A percentile compares a stretch with the other conserved stretches of the same genome.
phyloP scores from a whole-genome alignment of 805 yeast species.

The Tetrapisispora phaffii region DNA sequence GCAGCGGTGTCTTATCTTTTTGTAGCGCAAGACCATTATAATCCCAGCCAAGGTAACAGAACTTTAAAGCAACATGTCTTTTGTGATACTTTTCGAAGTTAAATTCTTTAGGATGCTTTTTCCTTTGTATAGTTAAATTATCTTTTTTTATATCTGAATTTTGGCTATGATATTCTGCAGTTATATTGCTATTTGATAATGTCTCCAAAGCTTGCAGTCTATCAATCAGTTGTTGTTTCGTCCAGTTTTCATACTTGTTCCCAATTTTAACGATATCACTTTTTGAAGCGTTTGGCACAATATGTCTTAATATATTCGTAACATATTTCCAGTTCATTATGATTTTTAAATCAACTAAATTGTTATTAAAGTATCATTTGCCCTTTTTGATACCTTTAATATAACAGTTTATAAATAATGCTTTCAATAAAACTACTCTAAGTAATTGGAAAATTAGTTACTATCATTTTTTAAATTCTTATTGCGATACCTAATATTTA shows the following conservation, averaged over 20 bases:
- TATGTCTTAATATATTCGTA: not conserved
- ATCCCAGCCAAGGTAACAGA: constrained; percentile 90
- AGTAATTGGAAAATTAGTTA: no score
- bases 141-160: not conserved
- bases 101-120: constrained; percentile 36
- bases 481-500: no score
- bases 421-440: no score
- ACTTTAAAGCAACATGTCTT: constrained; percentile 67
- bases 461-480: no score
- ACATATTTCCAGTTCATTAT: not conserved
- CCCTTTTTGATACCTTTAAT: no score
- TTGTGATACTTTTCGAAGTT: constrained; percentile 56
- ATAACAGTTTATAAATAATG: no score
- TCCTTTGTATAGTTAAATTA: constrained; percentile 2
- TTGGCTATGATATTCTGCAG: not conserved
- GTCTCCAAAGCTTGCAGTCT: constrained; percentile 50
- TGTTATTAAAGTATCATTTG: not conserved
- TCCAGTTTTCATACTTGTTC: constrained; percentile 47
- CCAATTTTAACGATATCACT: not conserved
- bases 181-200: not conserved
- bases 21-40: constrained; percentile 87
- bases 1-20: constrained; percentile 61
- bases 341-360: not conserved
- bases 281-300: not conserved
- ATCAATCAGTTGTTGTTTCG: constrained; percentile 51